Percentiles rank a stretch among this genome's conserved stretches.
phyloP scores from a whole-genome alignment of 2,329 filamentous ascomycete species.

The Colletotrichum phormii region DNA sequence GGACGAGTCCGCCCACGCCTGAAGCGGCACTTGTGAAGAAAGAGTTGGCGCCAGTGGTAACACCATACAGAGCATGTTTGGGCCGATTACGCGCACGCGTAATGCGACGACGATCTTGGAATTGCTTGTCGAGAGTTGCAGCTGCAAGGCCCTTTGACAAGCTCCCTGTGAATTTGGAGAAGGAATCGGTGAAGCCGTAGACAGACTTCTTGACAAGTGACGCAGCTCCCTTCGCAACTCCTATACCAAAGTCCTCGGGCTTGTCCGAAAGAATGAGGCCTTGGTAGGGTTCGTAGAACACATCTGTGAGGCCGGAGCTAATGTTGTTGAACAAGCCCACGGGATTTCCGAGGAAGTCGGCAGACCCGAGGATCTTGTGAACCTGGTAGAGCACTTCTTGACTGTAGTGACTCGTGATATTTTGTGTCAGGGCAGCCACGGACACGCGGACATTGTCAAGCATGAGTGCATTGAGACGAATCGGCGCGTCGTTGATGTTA shows the following conservation, averaged over 20 bases:
- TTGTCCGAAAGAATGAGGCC: conserved; percentile 95
- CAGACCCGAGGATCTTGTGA: conserved; percentile 96
- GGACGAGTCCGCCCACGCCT: conserved; percentile 91
- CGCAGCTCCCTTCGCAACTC: conserved; percentile 95
- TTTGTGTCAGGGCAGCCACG: conserved; percentile 83
- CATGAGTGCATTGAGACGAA: conserved; percentile 92
- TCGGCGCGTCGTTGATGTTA: conserved; percentile 97
- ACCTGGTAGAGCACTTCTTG: conserved; percentile 96
- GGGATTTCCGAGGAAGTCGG: conserved; percentile 96
- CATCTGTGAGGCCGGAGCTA: conserved; percentile 95
- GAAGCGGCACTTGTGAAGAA: conserved; percentile 93
- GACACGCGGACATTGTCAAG: conserved; percentile 96
- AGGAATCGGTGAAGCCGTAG: conserved; percentile 95
- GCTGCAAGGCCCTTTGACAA: conserved; percentile 96
- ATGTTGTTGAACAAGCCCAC: conserved; percentile 99
- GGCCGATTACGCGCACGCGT: conserved; percentile 92
- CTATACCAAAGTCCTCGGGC: conserved; percentile 93
- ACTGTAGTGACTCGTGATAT: conserved; percentile 93
- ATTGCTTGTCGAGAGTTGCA: conserved; percentile 97
- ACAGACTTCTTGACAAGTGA: conserved; percentile 99
- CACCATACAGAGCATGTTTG: conserved; percentile 96
- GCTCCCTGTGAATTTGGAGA: conserved; percentile 97
- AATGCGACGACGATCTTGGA: conserved; percentile 95
- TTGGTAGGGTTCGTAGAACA: conserved; percentile 99
- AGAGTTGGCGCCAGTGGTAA: conserved; percentile 94